phyloP scores from a whole-genome alignment of 495 filamentous ascomycete species.

The Penicillium subrubescens region DNA sequence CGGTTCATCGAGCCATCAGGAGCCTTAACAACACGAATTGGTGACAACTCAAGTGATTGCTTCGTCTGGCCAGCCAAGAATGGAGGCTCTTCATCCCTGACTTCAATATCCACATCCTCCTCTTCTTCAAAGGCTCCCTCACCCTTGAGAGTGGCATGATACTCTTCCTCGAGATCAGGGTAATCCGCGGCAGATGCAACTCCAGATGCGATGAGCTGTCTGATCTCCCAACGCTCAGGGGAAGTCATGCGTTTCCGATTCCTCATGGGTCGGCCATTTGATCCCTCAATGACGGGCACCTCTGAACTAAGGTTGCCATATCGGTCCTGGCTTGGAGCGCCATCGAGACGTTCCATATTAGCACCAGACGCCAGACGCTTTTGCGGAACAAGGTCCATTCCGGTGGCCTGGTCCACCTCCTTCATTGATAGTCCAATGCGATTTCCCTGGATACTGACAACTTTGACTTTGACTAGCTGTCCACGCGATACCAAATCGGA shows the following conservation, averaged over 20 bases:
- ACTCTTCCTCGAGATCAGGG: constrained; percentile 93
- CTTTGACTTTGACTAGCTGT: constrained; percentile 90
- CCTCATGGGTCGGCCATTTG: constrained; percentile 53
- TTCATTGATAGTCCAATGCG: constrained; percentile 93
- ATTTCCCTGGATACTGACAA: constrained; percentile 78
- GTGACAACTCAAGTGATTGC: constrained; percentile 89
- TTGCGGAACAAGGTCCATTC: constrained; percentile 80
- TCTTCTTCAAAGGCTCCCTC: constrained; percentile 91
- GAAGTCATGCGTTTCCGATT: constrained; percentile 91
- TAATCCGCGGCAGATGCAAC: constrained; percentile 89
- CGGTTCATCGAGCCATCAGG: constrained; percentile 95
- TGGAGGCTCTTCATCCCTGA: constrained; percentile 92
- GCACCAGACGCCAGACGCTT: constrained; percentile 85
- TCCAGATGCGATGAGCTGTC: constrained; percentile 92
- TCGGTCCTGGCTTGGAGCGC: constrained; percentile 45
- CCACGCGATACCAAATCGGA: constrained; percentile 80
- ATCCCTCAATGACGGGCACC: constrained; percentile 69
- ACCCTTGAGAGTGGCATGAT: constrained; percentile 81
- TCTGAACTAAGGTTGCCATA: constrained; percentile 61
- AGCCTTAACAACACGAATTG: constrained; percentile 94
- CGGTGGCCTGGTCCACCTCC: constrained; percentile 91
- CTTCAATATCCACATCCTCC: constrained; percentile 96
- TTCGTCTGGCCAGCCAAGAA: constrained; percentile 97
- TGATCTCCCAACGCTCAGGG: constrained; percentile 95
- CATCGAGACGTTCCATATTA: constrained; percentile 81